Conservation (phyloP, 768 basidiomycete genomes). For the Daedaleopsis sinensis region DNA sequence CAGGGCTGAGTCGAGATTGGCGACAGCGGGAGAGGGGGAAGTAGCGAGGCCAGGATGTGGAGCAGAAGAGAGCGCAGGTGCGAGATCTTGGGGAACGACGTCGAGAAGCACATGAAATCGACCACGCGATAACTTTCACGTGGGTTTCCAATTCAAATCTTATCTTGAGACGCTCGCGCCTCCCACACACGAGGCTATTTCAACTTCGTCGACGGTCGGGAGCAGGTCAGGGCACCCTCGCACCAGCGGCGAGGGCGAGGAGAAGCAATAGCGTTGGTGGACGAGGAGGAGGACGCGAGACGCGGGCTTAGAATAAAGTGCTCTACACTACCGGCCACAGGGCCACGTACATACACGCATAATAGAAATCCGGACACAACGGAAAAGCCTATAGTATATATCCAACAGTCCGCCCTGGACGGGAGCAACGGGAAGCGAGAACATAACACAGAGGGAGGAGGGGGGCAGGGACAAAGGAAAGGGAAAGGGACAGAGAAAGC, state of each 20-base stretch:
- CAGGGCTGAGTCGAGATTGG: neutral
- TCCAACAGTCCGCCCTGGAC: slow-evolving; percentile 14
- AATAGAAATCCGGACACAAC: slow-evolving; percentile 15
- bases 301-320: slow-evolving; percentile 5
- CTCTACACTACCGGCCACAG: slow-evolving; percentile 17
- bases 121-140: slow-evolving; percentile 18
- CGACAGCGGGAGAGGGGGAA: neutral
- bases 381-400: slow-evolving; percentile 18
- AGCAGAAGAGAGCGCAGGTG: neutral
- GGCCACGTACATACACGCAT: slow-evolving; percentile 22
- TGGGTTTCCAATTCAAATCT: slow-evolving; percentile 17
- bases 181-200: neutral
- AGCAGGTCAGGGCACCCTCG: neutral
- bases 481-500: neutral
- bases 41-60: neutral
- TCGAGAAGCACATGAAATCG: slow-evolving; percentile 19
- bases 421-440: slow-evolving; percentile 1
- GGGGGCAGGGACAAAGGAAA: too few species aligned
- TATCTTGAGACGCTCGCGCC: slow-evolving; percentile 14
- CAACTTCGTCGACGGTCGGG: too few species aligned
- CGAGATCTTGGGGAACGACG: neutral
- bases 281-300: neutral
- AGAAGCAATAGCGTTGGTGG: too few species aligned
- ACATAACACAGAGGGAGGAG: neutral
- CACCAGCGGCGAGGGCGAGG: too few species aligned